Percentiles rank a stretch among this genome's conserved stretches.
Evolutionary conservation across 1,139 yeast species (phyloP).

Genomic region (Taphrina betulina): DNA sequence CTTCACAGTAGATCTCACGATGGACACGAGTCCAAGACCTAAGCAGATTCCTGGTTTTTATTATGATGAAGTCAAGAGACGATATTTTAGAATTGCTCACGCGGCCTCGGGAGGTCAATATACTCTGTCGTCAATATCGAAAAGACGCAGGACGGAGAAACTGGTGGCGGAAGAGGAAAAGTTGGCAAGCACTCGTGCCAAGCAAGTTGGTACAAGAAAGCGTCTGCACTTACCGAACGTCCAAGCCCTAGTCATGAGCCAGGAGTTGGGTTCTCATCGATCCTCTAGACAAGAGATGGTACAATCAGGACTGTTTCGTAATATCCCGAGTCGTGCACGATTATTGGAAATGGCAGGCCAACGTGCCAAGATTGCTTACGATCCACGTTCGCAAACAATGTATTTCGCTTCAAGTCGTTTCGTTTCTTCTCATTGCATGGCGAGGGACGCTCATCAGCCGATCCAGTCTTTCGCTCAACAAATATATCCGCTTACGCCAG

Average conservation of each 20-base stretch:
- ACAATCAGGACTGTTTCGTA: background rate
- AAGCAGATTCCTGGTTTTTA: conserved; percentile 27
- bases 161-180: background rate
- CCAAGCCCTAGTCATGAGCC: background rate
- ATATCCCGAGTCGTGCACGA: background rate
- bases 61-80: conserved; percentile 18
- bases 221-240: background rate
- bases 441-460: background rate
- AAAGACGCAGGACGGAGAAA: conserved; percentile 1
- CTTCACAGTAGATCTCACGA: too few relatives aligned
- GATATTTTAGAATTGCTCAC: conserved; percentile 27
- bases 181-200: background rate
- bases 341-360: background rate
- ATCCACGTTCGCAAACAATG: background rate
- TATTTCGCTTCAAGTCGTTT: conserved; percentile 2
- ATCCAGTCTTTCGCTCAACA: background rate
- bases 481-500: background rate
- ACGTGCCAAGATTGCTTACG: conserved; percentile 6
- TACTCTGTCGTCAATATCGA: conserved; percentile 9
- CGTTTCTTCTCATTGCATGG: conserved; percentile 1
- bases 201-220: background rate
- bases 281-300: background rate
- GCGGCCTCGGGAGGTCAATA: conserved; percentile 19
- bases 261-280: background rate
- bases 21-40: too few relatives aligned